Conservation (phyloP, 1,284 basidiomycete species). For the Cryptococcus amylolentus region DNA sequence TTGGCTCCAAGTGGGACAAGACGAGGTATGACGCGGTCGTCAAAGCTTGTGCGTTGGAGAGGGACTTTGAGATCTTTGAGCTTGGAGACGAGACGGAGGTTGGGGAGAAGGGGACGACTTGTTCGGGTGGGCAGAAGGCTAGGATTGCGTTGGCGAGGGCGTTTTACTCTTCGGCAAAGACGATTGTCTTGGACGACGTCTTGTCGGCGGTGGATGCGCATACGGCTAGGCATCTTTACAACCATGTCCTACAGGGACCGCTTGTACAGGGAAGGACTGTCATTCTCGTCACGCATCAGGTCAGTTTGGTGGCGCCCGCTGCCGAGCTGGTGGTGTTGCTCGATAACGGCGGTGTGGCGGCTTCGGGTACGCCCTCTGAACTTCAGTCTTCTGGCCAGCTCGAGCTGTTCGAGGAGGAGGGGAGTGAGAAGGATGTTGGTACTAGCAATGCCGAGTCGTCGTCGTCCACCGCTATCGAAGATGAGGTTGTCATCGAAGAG, state of each 20-base stretch:
- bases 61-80: slow-evolving; percentile 55
- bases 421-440: not conserved
- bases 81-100: slow-evolving; percentile 58
- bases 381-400: slow-evolving; percentile 25
- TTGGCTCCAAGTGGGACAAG: slow-evolving; percentile 51
- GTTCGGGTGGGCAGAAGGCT: slow-evolving; percentile 49
- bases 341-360: slow-evolving; percentile 37
- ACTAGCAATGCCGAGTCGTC: not conserved
- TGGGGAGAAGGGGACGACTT: slow-evolving; percentile 57
- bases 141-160: slow-evolving; percentile 48
- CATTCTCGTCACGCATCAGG: slow-evolving; percentile 57
- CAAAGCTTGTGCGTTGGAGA: slow-evolving; percentile 54
- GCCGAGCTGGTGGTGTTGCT: slow-evolving; percentile 48
- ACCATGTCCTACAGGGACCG: slow-evolving; percentile 41
- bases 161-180: slow-evolving; percentile 45
- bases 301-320: slow-evolving; percentile 53
- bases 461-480: not conserved
- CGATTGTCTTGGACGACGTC: slow-evolving; percentile 47
- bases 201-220: slow-evolving; percentile 53
- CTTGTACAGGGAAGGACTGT: slow-evolving; percentile 49
- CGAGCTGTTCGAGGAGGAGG: slow-evolving; percentile 17
- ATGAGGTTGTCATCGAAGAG: slow-evolving; percentile 30
- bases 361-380: slow-evolving; percentile 39
- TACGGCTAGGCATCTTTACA: slow-evolving; percentile 45
- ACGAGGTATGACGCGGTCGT: slow-evolving; percentile 52